Evolutionary conservation across 306 rosid species (phyloP).

Genomic region (Mimosa bimucronata): DNA sequence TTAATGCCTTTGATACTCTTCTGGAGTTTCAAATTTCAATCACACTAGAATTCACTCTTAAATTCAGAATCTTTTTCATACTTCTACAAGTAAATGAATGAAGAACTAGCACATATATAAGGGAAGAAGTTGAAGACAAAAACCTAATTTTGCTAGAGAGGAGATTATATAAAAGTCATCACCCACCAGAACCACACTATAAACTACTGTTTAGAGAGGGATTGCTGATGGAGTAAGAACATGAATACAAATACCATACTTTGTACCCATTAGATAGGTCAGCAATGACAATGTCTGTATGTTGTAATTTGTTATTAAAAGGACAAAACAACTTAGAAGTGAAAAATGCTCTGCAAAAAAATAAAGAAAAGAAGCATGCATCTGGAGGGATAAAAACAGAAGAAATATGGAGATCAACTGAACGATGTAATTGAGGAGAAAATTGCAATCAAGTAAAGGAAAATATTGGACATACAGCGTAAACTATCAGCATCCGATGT

Average conservation of each 20-base stretch:
- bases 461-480: conserved; percentile 48
- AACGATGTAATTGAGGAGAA: conserved; percentile 11
- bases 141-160: conserved; percentile 7
- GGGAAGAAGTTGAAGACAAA: background rate
- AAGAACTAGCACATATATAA: background rate
- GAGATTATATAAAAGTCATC: background rate
- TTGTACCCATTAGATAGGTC: background rate
- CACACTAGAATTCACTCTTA: background rate
- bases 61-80: background rate
- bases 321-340: background rate
- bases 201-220: background rate
- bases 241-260: conserved; percentile 25
- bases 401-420: background rate
- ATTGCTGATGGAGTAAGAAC: conserved; percentile 16
- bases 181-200: too few relatives aligned
- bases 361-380: conserved; percentile 21
- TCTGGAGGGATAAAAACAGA: background rate
- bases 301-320: background rate
- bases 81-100: background rate
- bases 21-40: background rate
- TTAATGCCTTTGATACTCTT: conserved; percentile 10
- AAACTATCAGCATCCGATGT: conserved; percentile 62
- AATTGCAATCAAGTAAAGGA: conserved; percentile 27
- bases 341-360: background rate
- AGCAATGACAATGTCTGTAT: background rate